Base-by-base conservation (phyloP, 805 yeast species). In the Lipomyces sp. region DNA sequence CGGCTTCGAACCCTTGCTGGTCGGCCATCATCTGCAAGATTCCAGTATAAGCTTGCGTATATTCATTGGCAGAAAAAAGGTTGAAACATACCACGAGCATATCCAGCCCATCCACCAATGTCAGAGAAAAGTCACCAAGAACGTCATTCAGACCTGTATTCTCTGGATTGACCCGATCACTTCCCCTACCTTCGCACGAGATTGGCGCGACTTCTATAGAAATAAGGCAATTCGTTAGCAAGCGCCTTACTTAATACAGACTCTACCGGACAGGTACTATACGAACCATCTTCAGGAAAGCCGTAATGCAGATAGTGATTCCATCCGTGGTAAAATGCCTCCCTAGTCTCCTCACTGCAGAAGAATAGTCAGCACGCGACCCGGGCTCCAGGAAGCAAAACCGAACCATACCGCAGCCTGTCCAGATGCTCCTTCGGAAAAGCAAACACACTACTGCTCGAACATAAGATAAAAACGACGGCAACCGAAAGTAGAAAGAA, bases 91-190 rank as follows among this genome's bases (percentile, higher is more conserved):
- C 74, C 4, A 90, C 82, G 53, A 86, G 76, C 13, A 91, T 82
- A 54, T 93, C 95, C 36, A 91, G 65, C 13, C 85, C 76, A 65
- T 90, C 98, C 24, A 90, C 70, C 41, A 89, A 68, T 0, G 96
- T 87, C 59, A 83, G 75, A 0, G 95, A 80, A 49, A 81, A 82
- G 61, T 88, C 88, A 0, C 97, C 97, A 70, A 88, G 66, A 0
- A 84, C 93, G 64, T 90, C 98, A 63, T 87, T 88, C 39, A 84
- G 70, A 21, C 77, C 78, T 2, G 78, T 71, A 61, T 88, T 82
- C 5, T 67, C 61, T 1, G 74, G 62, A 59, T 84, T 73, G 0
- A 67, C 68, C 51, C 70, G 74, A 62, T 86, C 88, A 11, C 88
- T 80, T 2, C 82, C 84, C 44, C 79, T 77, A 0, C 88, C 84